These are phyloP conservation scores for Penicillium concentricum DNA, from an alignment of 2,329 filamentous ascomycete species.

Conservation along the genomic window DNA sequence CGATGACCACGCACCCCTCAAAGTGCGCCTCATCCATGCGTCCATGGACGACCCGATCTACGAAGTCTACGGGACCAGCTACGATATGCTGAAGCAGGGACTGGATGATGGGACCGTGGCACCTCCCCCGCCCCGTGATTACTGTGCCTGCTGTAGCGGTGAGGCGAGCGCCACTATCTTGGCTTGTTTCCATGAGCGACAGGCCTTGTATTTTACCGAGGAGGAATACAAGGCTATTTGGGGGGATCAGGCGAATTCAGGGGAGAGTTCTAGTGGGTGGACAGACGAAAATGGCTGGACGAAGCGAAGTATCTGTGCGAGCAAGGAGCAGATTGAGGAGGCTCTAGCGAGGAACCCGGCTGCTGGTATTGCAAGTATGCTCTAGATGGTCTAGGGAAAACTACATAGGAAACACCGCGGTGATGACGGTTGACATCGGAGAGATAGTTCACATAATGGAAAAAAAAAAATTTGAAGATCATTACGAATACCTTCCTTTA, in stretches of 20 bases:
- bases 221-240: conserved; percentile 16
- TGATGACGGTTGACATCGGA: neutral
- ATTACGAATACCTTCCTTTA: neutral
- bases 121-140: neutral
- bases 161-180: conserved; percentile 19
- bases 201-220: conserved; percentile 17
- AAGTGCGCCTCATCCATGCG: conserved; percentile 16
- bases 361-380: neutral
- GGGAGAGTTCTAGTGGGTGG: neutral
- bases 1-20: conserved; percentile 16
- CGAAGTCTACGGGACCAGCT: conserved; percentile 11
- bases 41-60: conserved; percentile 14
- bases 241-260: conserved; percentile 10
- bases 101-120: conserved; percentile 10
- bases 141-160: conserved; percentile 22
- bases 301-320: neutral
- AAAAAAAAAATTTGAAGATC: neutral
- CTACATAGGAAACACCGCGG: neutral
- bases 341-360: neutral
- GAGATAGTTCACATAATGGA: neutral
- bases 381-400: neutral
- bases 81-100: neutral
- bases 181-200: conserved; percentile 5
- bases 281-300: neutral
- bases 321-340: conserved; percentile 13